Base-by-base conservation (phyloP, 306 rosid genomes). In the Sicyos baderoa region DNA sequence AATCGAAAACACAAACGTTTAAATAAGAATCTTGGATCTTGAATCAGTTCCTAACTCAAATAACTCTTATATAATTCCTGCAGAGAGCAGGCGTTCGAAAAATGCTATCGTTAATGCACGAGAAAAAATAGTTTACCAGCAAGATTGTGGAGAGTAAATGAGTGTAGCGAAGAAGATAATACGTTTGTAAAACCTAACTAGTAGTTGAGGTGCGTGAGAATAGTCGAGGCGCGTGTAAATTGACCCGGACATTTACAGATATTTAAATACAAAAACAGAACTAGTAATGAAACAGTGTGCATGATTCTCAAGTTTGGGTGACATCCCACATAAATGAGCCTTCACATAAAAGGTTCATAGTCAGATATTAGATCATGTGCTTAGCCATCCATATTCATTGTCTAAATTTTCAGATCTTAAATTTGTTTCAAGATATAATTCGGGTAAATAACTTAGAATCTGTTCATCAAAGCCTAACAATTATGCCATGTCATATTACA, bases 381-480 rank as follows among this genome's bases (percentile, higher is more conserved):
- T 23, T 9, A 32, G 48, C 6, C 40, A 7, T 9, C 29, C 25
- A 40, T 37, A 9, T 62, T 9, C 16, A 63, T 40, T 63, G 29
- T 8, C 69, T 63, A 42, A 63, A 40, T 17, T 59, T 58, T 59
- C 69, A 63, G 52, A 40, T 42, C 69, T 62, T 35, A 62, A 5
- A 18, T 63, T 42, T 63, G 22, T 19, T 37, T 13, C 69, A 63
- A 63, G 25, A 63, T 42, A 42, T 63, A 40, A 37, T 32, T 59
- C 4, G 52, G 17, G 15, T 40, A 19, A 14, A 63, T 9, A 40
- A 63, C 14, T 63, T 42, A 6, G 44, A 37, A 37, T 37, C 44
- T 6, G 40, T 57, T 25, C 17, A 13, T 2, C 42, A 35, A 42
- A 42, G 4, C 1, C 2, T 10, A 42, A 40, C 6, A 63, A 42